Percentiles rank a stretch among this genome's conserved stretches.
These are phyloP conservation scores for Pichia ethanolica DNA, from an alignment of 805 yeast species.

Conservation along the genomic window DNA sequence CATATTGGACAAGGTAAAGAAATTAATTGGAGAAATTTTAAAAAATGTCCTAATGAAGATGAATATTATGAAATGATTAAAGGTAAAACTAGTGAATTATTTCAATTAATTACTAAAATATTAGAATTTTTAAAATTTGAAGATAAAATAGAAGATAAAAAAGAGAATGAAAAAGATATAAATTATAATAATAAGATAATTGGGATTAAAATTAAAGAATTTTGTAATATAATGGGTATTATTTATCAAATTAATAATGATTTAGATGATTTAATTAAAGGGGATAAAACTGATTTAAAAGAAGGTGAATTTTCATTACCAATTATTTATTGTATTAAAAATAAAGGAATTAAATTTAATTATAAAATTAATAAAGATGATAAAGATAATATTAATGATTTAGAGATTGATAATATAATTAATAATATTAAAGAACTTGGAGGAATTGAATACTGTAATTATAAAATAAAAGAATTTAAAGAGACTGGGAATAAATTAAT, in stretches of 20 bases:
- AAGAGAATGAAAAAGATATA: background rate
- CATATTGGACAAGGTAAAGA: constrained; percentile 91
- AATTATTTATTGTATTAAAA: constrained; percentile 40
- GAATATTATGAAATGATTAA: constrained; percentile 75
- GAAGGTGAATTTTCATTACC: constrained; percentile 91
- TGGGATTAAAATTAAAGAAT: constrained; percentile 31
- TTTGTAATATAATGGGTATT: constrained; percentile 73
- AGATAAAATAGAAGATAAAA: background rate
- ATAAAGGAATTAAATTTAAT: background rate
- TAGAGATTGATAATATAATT: no score
- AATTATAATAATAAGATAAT: no score
- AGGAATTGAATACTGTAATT: background rate
- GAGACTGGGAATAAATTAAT: background rate
- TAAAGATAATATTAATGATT: background rate
- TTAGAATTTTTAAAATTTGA: constrained; percentile 30
- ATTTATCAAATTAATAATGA: constrained; percentile 86
- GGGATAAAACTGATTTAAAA: constrained; percentile 76
- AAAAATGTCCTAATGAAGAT: constrained; percentile 47
- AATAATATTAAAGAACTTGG: background rate
- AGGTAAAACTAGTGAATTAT: constrained; percentile 86
- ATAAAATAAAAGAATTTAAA: background rate
- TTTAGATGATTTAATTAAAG: constrained; percentile 56
- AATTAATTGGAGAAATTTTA: constrained; percentile 75
- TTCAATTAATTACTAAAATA: constrained; percentile 63
- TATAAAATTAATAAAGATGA: no score